Evolutionary conservation across 139 green algal genomes (phyloP).

Genomic region (Tetraselmis striata): DNA sequence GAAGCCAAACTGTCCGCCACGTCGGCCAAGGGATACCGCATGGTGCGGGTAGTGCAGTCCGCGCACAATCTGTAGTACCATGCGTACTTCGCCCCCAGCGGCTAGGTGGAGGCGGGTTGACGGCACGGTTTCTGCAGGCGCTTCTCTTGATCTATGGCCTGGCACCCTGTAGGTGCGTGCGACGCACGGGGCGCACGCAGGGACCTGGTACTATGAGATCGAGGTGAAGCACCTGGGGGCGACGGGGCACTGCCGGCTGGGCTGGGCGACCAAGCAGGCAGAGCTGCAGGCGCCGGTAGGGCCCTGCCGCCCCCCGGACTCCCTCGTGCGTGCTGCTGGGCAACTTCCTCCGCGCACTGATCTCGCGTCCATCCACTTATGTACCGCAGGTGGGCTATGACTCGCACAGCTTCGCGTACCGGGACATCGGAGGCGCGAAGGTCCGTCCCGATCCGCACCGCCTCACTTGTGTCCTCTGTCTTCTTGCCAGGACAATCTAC

Average conservation of each 20-base stretch:
- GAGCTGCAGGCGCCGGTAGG: constrained; percentile 77
- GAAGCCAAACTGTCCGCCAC: constrained; percentile 49
- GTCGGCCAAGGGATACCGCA: constrained; percentile 63
- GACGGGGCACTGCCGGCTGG: constrained; percentile 46
- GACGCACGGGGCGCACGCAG: constrained; percentile 56
- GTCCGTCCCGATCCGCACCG: too few relatives aligned
- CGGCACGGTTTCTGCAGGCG: too few relatives aligned
- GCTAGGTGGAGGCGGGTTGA: too few relatives aligned
- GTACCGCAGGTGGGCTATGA: constrained; percentile 67
- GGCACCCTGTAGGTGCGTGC: constrained; percentile 31
- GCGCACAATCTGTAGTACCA: background rate
- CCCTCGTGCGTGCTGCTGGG: background rate
- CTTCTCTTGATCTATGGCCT: background rate
- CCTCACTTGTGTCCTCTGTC: background rate
- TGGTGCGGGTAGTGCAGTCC: constrained; percentile 18
- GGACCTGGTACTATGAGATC: constrained; percentile 73
- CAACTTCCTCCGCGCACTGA: background rate
- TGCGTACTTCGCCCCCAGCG: background rate
- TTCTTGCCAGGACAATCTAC: background rate
- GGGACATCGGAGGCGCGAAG: constrained; percentile 67
- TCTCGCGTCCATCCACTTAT: too few relatives aligned
- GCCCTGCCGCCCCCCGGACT: background rate
- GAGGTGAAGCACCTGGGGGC: constrained; percentile 48
- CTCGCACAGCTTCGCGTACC: constrained; percentile 56
- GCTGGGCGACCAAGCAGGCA: constrained; percentile 63